Percentiles rank a stretch among this genome's conserved stretches.
phyloP scores from a whole-genome alignment of 345 rosid species.

The Gossypium herbaceum region DNA sequence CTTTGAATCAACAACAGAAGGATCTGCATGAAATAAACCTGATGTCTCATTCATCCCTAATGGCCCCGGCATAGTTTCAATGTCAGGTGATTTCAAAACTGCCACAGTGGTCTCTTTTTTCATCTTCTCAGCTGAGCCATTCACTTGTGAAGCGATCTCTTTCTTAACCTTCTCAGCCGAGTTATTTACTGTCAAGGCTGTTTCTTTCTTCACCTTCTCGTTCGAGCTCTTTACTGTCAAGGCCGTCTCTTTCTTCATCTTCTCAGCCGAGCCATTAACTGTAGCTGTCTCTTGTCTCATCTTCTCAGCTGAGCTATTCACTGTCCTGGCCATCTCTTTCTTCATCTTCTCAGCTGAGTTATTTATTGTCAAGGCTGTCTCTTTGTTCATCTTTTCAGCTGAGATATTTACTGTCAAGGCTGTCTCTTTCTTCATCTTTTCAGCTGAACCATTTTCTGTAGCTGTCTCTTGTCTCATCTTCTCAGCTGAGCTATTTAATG shows the following conservation, averaged over 20 bases:
- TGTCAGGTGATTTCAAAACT: slow-evolving; percentile 25
- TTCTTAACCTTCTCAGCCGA: slow-evolving; percentile 21
- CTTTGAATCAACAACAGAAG: slow-evolving; percentile 30
- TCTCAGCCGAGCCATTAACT: background rate
- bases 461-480: slow-evolving; percentile 30
- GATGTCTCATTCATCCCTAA: slow-evolving; percentile 35
- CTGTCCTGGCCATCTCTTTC: background rate
- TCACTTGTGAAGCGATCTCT: slow-evolving; percentile 23
- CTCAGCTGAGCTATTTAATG: slow-evolving; percentile 26
- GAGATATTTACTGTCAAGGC: slow-evolving; percentile 11
- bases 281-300: slow-evolving; percentile 23
- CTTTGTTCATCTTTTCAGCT: slow-evolving; percentile 11
- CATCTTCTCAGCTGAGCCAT: slow-evolving; percentile 21
- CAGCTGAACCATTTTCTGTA: slow-evolving; percentile 22
- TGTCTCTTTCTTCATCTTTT: slow-evolving; percentile 26
- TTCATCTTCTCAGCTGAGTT: background rate
- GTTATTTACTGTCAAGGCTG: slow-evolving; percentile 7
- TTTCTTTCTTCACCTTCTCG: slow-evolving; percentile 23
- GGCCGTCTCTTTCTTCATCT: background rate
- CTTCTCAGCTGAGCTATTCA: background rate
- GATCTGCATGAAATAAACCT: slow-evolving; percentile 23
- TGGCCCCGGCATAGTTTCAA: slow-evolving; percentile 31
- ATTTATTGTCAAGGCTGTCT: background rate
- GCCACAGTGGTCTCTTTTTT: slow-evolving; percentile 26
- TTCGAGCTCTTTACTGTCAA: background rate